These are phyloP conservation scores for Yamadazyma kitorensis DNA, from an alignment of 805 yeast species.

Conservation along the genomic window DNA sequence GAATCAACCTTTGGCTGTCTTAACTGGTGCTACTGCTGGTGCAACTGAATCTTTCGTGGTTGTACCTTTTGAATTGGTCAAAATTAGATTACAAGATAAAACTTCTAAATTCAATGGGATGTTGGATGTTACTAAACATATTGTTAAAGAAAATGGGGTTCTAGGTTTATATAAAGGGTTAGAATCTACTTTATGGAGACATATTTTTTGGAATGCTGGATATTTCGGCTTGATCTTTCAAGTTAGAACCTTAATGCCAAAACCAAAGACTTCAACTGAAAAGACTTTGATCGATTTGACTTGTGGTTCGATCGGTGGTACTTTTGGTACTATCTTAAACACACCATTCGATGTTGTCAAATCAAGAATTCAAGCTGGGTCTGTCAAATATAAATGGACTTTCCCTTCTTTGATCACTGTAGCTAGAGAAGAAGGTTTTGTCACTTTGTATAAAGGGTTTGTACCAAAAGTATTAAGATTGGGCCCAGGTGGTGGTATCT, in stretches of 20 bases:
- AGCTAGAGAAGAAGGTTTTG: conserved; percentile 86
- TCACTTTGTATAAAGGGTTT: conserved; percentile 93
- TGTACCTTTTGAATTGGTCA: conserved; percentile 95
- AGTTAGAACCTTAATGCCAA: conserved; percentile 75
- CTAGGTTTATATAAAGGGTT: conserved; percentile 89
- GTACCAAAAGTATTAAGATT: conserved; percentile 94
- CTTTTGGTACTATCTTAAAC: conserved; percentile 90
- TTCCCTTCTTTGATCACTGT: conserved; percentile 73
- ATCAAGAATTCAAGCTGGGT: conserved; percentile 91
- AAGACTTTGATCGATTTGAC: conserved; percentile 83
- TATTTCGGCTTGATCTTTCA: conserved; percentile 95
- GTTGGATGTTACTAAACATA: conserved; percentile 72
- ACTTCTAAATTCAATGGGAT: conserved; percentile 80
- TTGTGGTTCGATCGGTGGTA: conserved; percentile 96
- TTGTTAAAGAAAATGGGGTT: conserved; percentile 72
- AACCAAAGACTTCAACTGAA: conserved; percentile 65
- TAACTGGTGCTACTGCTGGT: conserved; percentile 98
- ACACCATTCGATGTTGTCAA: conserved; percentile 98
- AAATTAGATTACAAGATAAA: conserved; percentile 90
- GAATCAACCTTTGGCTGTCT: conserved; percentile 79
- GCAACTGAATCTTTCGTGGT: conserved; percentile 95
- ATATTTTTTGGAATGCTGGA: conserved; percentile 95
- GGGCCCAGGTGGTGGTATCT: conserved; percentile 99
- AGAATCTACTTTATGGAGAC: conserved; percentile 98
- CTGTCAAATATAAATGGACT: conserved; percentile 91